Evolutionary conservation across 768 basidiomycete genomes (phyloP), one percentile per base, ranked within the genome.

Genomic region (Mycena filopes): DNA sequence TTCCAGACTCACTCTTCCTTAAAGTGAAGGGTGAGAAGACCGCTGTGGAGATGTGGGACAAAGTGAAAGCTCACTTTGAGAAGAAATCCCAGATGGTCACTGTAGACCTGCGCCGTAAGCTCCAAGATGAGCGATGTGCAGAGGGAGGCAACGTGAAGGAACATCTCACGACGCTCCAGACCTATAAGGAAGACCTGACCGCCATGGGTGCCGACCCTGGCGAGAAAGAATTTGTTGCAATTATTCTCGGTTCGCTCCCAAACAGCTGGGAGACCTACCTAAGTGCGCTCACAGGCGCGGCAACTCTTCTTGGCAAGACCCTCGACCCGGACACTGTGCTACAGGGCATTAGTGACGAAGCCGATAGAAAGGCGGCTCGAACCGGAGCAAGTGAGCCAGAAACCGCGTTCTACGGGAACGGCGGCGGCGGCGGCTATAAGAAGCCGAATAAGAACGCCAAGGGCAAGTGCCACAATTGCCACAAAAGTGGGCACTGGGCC

Each of bases 391-490:
- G 55, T 16, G 42, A 45, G 55, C 26, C n/a, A 13, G 56, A 58
- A 48, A 46, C 56, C 33, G 36, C 56, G 45, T 58, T 58, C 56
- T 58, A 58, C 20, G 57, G 56, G 47, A 59, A 21, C 36, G 23
- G 57, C 40, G 26, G 47, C 38, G 12, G 33, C 33, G 12, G 12
- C 33, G 7, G 33, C n/a, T n/a, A n/a, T n/a, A 58, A 48, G 31
- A 38, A 58, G 25, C 47, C 56, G 57, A 48, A 26, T 23, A 59
- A 59, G 43, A 26, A 20, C 12, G 23, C 5, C 12, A 36, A 23
- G 4, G 23, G 38, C 33, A 38, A 65, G 59, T 79, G 79, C 59
- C 66, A 69, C 54, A 80, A 79, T 50, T 80, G 79, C 62, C 46
- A 70, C 15, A 71, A 73, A 46, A 68, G 65, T 18, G 75, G 80